Evolutionary conservation across 2,329 filamentous ascomycete species (phyloP).

Genomic region (Colletotrichum tanaceti): DNA sequence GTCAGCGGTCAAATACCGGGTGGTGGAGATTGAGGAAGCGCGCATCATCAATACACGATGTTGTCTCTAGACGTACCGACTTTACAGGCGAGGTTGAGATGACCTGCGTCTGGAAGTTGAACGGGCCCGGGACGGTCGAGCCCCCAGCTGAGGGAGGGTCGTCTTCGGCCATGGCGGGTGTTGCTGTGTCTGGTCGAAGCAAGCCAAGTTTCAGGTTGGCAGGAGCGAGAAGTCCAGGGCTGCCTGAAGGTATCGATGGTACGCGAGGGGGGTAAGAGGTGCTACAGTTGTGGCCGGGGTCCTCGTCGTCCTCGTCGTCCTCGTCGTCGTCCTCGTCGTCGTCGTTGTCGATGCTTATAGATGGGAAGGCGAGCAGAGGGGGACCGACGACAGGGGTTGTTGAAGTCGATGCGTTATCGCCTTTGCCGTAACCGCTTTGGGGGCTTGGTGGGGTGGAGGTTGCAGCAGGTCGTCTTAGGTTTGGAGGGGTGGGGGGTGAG

Average conservation of each 20-base stretch:
- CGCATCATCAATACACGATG: constrained; percentile 5
- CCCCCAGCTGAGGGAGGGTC: constrained; percentile 42
- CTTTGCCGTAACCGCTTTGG: constrained; percentile 36
- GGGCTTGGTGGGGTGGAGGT: constrained; percentile 71
- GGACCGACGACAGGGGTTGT: constrained; percentile 26
- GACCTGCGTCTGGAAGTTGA: constrained; percentile 92
- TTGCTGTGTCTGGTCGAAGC: constrained; percentile 42
- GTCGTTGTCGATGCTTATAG: constrained; percentile 30
- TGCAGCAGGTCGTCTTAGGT: constrained; percentile 58
- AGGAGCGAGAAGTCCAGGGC: constrained; percentile 36
- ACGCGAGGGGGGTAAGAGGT: not conserved
- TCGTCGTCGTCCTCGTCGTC: constrained; percentile 6
- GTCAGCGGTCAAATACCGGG: constrained; percentile 26
- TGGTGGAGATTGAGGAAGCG: constrained; percentile 12
- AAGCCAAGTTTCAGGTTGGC: constrained; percentile 15
- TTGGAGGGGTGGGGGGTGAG: constrained; percentile 64
- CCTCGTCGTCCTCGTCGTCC: constrained; percentile 6
- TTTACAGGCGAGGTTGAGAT: constrained; percentile 82
- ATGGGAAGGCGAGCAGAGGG: constrained; percentile 21
- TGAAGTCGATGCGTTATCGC: constrained; percentile 21
- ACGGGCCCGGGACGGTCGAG: constrained; percentile 70
- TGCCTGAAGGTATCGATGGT: constrained; percentile 40
- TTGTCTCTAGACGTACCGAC: constrained; percentile 67
- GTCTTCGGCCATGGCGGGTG: constrained; percentile 52
- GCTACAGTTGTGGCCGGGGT: constrained; percentile 3